Evolutionary conservation across 2,329 filamentous ascomycete species (phyloP).

Genomic region (Alternaria ethzedia): DNA sequence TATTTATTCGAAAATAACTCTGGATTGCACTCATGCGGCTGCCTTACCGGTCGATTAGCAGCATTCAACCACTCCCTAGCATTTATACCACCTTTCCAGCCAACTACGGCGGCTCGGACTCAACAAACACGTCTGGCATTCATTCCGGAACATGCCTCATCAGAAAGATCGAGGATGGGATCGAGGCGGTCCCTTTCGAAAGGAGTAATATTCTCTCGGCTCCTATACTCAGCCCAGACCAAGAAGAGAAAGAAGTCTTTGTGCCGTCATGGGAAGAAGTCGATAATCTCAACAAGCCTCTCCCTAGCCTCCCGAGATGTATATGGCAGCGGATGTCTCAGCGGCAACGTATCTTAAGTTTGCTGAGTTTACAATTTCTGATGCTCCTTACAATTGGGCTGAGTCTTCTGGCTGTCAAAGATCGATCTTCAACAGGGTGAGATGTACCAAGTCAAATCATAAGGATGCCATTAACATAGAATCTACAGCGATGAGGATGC

Average conservation of each 20-base stretch:
- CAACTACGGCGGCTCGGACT: conserved; percentile 11
- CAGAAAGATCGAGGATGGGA: conserved; percentile 33
- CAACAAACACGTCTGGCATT: conserved; percentile 11
- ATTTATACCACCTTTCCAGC: conserved; percentile 35
- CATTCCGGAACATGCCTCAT: conserved; percentile 18
- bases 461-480: background rate
- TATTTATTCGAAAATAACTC: background rate
- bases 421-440: conserved; percentile 12
- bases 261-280: conserved; percentile 6
- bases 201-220: conserved; percentile 27
- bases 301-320: conserved; percentile 29
- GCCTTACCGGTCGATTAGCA: conserved; percentile 30
- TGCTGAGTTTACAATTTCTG: conserved; percentile 28
- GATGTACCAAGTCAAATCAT: background rate
- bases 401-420: conserved; percentile 18
- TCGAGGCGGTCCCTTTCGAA: conserved; percentile 41
- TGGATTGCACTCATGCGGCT: conserved; percentile 28
- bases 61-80: conserved; percentile 34
- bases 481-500: background rate
- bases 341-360: conserved; percentile 26
- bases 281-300: conserved; percentile 23
- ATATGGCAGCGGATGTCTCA: conserved; percentile 29
- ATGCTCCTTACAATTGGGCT: conserved; percentile 25
- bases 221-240: conserved; percentile 34
- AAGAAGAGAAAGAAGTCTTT: conserved; percentile 39